Evolutionary conservation across 179 eudicot species (phyloP).

Genomic region (Actinidia arguta): DNA sequence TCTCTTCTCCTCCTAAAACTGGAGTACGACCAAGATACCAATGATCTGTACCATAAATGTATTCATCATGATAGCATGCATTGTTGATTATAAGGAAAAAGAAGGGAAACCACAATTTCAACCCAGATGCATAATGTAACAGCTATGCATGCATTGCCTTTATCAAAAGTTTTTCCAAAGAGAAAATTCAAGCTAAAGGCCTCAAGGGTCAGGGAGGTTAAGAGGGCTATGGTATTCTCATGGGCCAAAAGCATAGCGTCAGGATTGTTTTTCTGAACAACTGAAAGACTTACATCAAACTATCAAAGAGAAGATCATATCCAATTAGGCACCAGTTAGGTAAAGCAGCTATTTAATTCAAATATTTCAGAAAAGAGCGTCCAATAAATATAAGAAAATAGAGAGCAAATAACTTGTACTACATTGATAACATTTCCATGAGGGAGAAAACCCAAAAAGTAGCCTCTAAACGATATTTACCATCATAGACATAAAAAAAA

Average conservation of each 20-base stretch:
- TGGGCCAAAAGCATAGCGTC: conserved; percentile 89
- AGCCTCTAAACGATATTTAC: neutral
- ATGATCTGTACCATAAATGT: conserved; percentile 58
- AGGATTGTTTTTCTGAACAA: conserved; percentile 81
- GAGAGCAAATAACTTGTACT: neutral
- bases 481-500: neutral
- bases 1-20: conserved; percentile 73
- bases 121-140: neutral
- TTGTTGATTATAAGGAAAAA: neutral
- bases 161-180: neutral
- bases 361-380: neutral
- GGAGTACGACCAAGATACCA: conserved; percentile 74
- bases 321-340: neutral
- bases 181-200: neutral
- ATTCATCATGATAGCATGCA: conserved; percentile 17
- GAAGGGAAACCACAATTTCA: neutral
- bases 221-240: conserved; percentile 61
- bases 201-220: neutral
- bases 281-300: conserved; percentile 73
- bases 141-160: neutral
- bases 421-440: neutral
- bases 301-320: conserved; percentile 12
- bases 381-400: neutral
- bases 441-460: neutral
- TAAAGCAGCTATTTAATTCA: neutral